Conservation (phyloP, 106 monocot species). For the Apostasia ramifera region DNA sequence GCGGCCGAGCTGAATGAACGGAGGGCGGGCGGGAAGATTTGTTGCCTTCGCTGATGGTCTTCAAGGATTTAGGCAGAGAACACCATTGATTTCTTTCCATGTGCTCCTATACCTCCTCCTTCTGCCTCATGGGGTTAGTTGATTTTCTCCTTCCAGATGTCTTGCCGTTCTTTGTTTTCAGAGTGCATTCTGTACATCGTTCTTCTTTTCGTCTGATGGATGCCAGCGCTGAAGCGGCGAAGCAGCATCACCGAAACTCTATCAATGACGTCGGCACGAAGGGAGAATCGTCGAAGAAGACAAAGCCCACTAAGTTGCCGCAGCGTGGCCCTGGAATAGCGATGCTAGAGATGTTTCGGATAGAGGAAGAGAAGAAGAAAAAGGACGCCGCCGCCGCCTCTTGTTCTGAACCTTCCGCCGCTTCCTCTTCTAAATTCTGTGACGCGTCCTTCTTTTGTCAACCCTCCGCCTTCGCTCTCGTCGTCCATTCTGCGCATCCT, state of each 20-base stretch:
- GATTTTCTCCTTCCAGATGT: neutral
- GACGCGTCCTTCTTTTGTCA: too few relatives aligned
- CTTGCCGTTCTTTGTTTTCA: neutral
- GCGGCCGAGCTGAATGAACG: neutral
- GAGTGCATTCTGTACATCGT: too few relatives aligned
- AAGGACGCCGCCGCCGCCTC: too few relatives aligned
- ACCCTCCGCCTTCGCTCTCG: neutral
- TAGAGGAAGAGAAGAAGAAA: neutral
- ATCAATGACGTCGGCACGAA: neutral
- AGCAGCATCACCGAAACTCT: neutral
- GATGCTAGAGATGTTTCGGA: neutral
- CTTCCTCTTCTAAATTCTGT: too few relatives aligned
- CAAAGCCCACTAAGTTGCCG: neutral
- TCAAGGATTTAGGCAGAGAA: neutral
- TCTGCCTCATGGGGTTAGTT: neutral
- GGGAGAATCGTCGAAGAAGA: constrained; percentile 2
- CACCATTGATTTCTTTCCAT: neutral
- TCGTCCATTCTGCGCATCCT: neutral
- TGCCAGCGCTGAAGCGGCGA: neutral
- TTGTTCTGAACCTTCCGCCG: too few relatives aligned
- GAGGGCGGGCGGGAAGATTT: neutral
- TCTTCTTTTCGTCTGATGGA: neutral
- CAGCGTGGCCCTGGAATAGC: neutral
- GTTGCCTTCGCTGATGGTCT: neutral
- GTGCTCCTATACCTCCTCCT: neutral